Evolutionary conservation across 129 eudicot species (phyloP).

Genomic region (Flaveria robusta): DNA sequence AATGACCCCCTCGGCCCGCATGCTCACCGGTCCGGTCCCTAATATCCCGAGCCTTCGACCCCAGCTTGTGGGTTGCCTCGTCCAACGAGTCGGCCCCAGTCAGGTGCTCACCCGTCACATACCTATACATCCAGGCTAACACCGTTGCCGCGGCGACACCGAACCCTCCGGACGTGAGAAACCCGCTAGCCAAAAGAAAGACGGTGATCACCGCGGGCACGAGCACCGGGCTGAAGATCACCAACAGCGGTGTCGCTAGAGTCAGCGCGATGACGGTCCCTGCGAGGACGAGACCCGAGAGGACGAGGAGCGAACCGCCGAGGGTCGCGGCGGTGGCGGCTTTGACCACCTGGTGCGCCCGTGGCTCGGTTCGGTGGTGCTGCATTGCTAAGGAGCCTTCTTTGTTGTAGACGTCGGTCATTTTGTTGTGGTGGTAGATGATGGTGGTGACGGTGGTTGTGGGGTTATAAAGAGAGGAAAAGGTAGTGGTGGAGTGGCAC

Average conservation of each 20-base stretch:
- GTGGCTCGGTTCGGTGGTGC: neutral
- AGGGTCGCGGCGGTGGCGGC: conserved; percentile 59
- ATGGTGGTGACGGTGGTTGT: neutral
- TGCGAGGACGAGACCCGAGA: conserved; percentile 56
- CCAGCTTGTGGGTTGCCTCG: neutral
- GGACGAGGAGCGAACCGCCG: conserved; percentile 64
- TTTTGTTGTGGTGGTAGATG: neutral
- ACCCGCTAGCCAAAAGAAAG: conserved; percentile 41
- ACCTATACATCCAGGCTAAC: conserved; percentile 59
- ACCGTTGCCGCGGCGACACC: conserved; percentile 61
- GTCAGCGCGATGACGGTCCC: conserved; percentile 68
- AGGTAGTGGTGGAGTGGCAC: conserved; percentile 34
- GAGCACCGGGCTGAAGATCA: conserved; percentile 64
- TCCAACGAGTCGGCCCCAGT: conserved; percentile 5
- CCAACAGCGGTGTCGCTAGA: conserved; percentile 60
- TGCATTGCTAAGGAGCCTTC: conserved; percentile 13
- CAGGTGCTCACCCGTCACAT: conserved; percentile 47
- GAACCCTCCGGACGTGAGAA: conserved; percentile 64
- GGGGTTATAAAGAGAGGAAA: conserved; percentile 20
- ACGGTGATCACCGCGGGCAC: conserved; percentile 56
- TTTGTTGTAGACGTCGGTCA: conserved; percentile 36
- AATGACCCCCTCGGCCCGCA: conserved; percentile 17
- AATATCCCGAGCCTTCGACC: conserved; percentile 53
- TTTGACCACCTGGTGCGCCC: conserved; percentile 47
- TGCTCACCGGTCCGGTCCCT: conserved; percentile 51